phyloP scores from a whole-genome alignment of 495 filamentous ascomycete species.

The Penicillium soppii region DNA sequence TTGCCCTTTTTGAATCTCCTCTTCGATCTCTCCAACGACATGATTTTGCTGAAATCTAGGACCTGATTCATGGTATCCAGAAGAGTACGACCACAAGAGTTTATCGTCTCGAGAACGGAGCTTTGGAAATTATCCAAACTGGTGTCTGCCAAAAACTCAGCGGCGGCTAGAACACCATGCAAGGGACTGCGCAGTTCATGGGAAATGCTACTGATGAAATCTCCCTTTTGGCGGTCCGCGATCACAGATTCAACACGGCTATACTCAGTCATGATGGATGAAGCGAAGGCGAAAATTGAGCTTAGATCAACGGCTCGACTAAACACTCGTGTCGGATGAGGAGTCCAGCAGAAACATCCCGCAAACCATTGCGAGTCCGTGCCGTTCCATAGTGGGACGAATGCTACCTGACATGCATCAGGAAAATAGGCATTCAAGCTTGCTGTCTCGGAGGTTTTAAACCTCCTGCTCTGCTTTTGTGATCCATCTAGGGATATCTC shows the following conservation, averaged over 20 bases:
- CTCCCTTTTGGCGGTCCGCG: conserved; percentile 54
- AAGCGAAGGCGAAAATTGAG: conserved; percentile 60
- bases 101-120: conserved; percentile 61
- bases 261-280: conserved; percentile 66
- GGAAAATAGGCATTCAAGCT: conserved; percentile 19
- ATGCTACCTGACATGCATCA: conserved; percentile 23
- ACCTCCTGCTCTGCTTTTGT: too few relatives aligned
- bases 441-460: conserved; percentile 15
- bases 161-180: conserved; percentile 64
- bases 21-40: conserved; percentile 12
- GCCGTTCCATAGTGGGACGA: conserved; percentile 60
- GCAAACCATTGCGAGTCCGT: conserved; percentile 62
- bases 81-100: conserved; percentile 64
- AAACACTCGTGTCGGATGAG: conserved; percentile 26
- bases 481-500: background rate
- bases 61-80: conserved; percentile 48
- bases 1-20: conserved; percentile 6
- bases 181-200: conserved; percentile 72
- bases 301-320: conserved; percentile 49
- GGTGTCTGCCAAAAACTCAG: conserved; percentile 48
- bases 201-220: conserved; percentile 71
- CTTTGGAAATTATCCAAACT: conserved; percentile 32
- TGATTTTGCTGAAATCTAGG: conserved; percentile 22
- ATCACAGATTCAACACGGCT: conserved; percentile 48
- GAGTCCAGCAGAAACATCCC: conserved; percentile 55